Percentiles rank a stretch among this genome's conserved stretches.
Conservation (phyloP, 73 alveolate genomes). For the Paramecium caudatum region DNA sequence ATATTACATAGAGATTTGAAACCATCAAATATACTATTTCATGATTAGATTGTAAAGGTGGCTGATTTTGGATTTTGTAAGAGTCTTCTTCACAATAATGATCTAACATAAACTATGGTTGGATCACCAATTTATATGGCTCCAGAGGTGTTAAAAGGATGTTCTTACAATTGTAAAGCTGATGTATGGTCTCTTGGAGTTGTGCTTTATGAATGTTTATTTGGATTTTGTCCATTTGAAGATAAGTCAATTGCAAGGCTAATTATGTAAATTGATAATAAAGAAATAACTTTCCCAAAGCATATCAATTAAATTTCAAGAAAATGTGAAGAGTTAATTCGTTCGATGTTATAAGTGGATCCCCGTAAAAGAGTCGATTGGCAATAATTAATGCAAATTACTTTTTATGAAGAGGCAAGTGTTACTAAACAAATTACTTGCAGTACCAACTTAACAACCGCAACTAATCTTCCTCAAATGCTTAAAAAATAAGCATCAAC, state of each 20-base stretch:
- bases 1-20: conserved; percentile 75
- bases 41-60: conserved; percentile 58
- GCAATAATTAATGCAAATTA: conserved; percentile 65
- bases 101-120: conserved; percentile 74
- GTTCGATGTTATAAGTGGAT: conserved; percentile 77
- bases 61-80: conserved; percentile 78
- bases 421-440: conserved; percentile 37
- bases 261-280: conserved; percentile 72
- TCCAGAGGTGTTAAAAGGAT: conserved; percentile 78
- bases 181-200: conserved; percentile 81
- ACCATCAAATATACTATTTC: conserved; percentile 73
- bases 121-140: conserved; percentile 81
- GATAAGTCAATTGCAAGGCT: conserved; percentile 71
- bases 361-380: conserved; percentile 74
- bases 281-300: conserved; percentile 70
- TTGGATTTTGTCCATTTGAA: conserved; percentile 79
- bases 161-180: conserved; percentile 73
- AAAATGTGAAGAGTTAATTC: conserved; percentile 71
- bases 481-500: not conserved
- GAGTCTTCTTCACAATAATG: conserved; percentile 42
- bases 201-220: conserved; percentile 74
- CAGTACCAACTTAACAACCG: not conserved
- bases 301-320: conserved; percentile 72
- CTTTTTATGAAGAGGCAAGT: conserved; percentile 59
- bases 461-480: not conserved